A percentile compares a stretch with the other conserved stretches of the same genome.
phyloP scores from a whole-genome alignment of 148 eudicot genomes.

The Diospyros lotus region DNA sequence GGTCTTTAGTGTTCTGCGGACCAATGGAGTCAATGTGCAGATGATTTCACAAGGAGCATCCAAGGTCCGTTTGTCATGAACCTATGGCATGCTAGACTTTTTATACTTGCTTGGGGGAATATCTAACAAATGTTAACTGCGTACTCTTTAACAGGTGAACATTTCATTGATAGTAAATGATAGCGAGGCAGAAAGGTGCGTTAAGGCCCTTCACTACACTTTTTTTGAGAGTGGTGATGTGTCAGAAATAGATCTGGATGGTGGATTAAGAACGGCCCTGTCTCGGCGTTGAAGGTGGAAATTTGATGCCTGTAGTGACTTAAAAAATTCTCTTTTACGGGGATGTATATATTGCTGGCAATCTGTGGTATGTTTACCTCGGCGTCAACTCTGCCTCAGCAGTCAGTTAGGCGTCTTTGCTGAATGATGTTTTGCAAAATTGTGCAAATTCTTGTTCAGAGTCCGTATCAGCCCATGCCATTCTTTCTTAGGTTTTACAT shows the following conservation, averaged over 20 bases:
- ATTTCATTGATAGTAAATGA: conserved; percentile 82
- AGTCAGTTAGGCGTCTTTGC: no score
- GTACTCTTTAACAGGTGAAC: conserved; percentile 48
- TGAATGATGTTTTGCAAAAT: no score
- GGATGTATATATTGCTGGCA: no score
- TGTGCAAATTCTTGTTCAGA: no score
- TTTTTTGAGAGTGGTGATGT: conserved; percentile 58
- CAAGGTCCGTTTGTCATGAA: conserved; percentile 28
- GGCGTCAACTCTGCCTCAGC: no score
- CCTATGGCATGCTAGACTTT: no score
- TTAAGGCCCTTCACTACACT: conserved; percentile 67
- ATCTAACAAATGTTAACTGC: not conserved
- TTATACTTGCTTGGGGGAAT: not conserved
- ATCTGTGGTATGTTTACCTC: no score
- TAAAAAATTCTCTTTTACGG: not conserved
- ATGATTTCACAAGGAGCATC: conserved; percentile 97
- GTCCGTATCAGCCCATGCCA: no score
- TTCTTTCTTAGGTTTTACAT: no score
- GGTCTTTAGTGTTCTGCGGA: conserved; percentile 67
- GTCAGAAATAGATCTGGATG: conserved; percentile 12
- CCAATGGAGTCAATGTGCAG: conserved; percentile 72
- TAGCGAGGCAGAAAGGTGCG: conserved; percentile 70
- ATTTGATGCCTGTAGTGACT: not conserved
- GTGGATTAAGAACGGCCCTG: conserved; percentile 15
- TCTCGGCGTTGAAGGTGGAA: not conserved